Base-by-base conservation (phyloP, 163 green algal species). In the Scenedesmus sp. region DNA sequence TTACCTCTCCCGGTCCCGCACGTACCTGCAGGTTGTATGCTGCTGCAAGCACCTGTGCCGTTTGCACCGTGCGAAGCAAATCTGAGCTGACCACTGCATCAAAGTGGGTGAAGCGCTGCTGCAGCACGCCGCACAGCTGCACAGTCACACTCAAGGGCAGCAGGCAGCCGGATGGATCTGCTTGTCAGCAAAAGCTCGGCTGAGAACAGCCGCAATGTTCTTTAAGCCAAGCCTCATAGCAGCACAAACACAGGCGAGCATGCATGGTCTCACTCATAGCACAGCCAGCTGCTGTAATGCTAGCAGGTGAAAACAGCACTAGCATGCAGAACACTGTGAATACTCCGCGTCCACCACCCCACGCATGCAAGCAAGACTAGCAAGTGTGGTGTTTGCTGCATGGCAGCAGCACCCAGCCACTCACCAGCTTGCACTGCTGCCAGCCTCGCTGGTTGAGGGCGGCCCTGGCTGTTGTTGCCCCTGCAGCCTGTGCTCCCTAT, bases 81-180 rank as follows among this genome's bases (percentile, higher is more conserved):
- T 94, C 92, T 22, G 86, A 93, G 90, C 90, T 93, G 87, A 91
- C 89, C 4, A 94, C 10, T 24, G 78, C 84, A 59, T 91, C 68
- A 30, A 94, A 81, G 33, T 56, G 13, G 35, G 7, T 42, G 18
- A 81, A 91, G 37, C 87, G 87, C 73, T 80, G n/a, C 16, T 56
- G 30, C 16, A 91, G 33, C 0, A 87, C 78, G 2, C 7, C 13
- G 7, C 44, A 22, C 15, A 70, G 16, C 85, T 89, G 85, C 56
- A 80, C 1, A n/a, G n/a, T n/a, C n/a, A 37, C 16, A 40, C 16
- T 5, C 37, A 40, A n/a, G 56, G 12, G 44, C 2, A 80, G 51
- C 30, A 87, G 4, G 33, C 49, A 51, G 20, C 59, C 16, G 30
- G 65, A 37, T 10, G 6, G 2, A 40, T n/a, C n/a, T n/a, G n/a